Conservation (phyloP, 768 basidiomycete species). For the Mrakia blollopis region DNA sequence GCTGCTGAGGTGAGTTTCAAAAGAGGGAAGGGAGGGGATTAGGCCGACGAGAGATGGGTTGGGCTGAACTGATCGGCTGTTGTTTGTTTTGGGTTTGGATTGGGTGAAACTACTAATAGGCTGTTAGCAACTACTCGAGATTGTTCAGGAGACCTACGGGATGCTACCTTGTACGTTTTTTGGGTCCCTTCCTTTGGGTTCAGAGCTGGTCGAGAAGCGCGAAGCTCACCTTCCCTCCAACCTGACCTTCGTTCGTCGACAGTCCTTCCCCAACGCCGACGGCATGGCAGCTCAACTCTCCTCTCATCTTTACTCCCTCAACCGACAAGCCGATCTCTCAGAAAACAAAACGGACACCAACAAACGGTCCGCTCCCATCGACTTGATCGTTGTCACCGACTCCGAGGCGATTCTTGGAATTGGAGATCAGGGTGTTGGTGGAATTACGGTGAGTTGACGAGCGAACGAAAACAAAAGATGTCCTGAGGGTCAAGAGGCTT, state of each 20-base stretch:
- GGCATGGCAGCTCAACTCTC: slow-evolving; percentile 32
- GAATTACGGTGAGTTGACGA: slow-evolving; percentile 42
- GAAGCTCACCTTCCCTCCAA: background rate
- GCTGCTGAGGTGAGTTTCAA: slow-evolving; percentile 59
- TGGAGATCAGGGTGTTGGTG: slow-evolving; percentile 62
- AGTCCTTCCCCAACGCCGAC: slow-evolving; percentile 33
- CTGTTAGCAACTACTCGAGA: slow-evolving; percentile 66
- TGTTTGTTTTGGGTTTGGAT: background rate
- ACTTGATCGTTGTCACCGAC: slow-evolving; percentile 79
- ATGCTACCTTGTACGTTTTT: slow-evolving; percentile 47
- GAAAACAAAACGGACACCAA: slow-evolving; percentile 14
- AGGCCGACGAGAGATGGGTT: background rate
- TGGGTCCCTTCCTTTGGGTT: background rate
- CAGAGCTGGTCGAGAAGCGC: background rate
- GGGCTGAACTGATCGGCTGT: background rate
- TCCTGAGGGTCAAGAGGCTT: background rate
- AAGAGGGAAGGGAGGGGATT: too few species aligned
- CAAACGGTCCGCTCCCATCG: slow-evolving; percentile 46
- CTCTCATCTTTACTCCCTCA: slow-evolving; percentile 33
- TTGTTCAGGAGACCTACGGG: slow-evolving; percentile 70
- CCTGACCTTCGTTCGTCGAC: background rate
- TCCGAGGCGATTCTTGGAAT: slow-evolving; percentile 50
- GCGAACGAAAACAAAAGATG: background rate
- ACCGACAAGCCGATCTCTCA: slow-evolving; percentile 31
- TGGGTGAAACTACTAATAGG: too few species aligned